Base-by-base conservation (phyloP, 805 yeast genomes). In the Sugiyamaella americana region DNA sequence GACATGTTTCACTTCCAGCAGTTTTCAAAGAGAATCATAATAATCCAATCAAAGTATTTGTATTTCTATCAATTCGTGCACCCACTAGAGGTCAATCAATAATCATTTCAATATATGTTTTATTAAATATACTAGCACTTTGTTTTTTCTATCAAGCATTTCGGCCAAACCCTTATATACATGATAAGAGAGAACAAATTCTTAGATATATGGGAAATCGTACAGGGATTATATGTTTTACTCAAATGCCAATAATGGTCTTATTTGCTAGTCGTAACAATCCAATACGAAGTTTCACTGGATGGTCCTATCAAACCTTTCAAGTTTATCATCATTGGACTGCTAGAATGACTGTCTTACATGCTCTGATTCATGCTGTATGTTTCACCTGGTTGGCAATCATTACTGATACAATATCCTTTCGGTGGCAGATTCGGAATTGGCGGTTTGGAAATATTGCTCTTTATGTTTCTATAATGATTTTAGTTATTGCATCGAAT, bases 261-360 rank as follows among this genome's bases (percentile, higher is more conserved):
- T 26, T 62, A 26, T 62, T 84, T 62, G 86, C 87, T 3, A 81
- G 82, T 32, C 70, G 93, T 54, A 85, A 85, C 60, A 85, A 83
- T 58, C 78, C 85, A 17, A 66, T 84, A 55, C 74, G 75, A 51
- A 65, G 64, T 56, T 46, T 82, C 5, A 75, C 88, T 1, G 87
- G 88, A 1, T 71, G 84, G 68, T 63, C 79, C 0, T 80, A 75
- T 54, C 64, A 79, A 8, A 72, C 82, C 1, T 84, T 84, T 64
- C 70, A 79, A 55, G 64, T 71, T 23, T 78, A 74, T 57, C 95
- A 86, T 63, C 48, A 64, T 5, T 63, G 67, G 66, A 47, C 56
- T 4, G 59, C 63, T 5, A 48, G 64, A 23, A 43, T 51, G 18
- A 52, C 49, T 40, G 51, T 56, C 4, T 19, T 57, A n/a, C 48